phyloP scores from a whole-genome alignment of 2,329 filamentous ascomycete genomes.

The Monilinia polystroma region DNA sequence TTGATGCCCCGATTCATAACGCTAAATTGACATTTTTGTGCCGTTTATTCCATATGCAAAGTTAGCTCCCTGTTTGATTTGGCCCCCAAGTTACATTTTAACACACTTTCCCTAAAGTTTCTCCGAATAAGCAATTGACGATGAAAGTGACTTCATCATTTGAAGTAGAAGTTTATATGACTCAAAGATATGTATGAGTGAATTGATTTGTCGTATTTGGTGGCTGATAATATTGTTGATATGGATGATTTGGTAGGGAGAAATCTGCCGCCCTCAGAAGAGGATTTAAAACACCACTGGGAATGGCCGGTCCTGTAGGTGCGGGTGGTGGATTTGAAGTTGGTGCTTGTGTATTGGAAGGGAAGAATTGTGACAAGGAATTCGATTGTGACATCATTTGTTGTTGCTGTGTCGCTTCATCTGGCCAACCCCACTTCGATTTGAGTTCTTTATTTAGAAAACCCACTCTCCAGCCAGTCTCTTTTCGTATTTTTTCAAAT shows the following conservation, averaged over 20 bases:
- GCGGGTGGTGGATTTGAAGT: conserved; percentile 33
- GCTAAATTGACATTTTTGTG: conserved; percentile 1
- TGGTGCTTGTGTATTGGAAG: conserved; percentile 27
- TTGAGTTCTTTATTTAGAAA: conserved; percentile 72
- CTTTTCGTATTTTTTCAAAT: conserved; percentile 69
- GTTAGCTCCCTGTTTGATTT: background rate
- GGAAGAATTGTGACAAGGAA: conserved; percentile 37
- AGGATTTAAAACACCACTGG: conserved; percentile 63
- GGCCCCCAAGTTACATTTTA: background rate
- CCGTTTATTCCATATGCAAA: background rate
- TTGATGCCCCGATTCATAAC: conserved; percentile 4
- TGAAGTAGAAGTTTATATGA: background rate
- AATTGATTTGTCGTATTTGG: conserved; percentile 51
- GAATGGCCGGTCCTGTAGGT: conserved; percentile 31
- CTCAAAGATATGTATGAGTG: conserved; percentile 34
- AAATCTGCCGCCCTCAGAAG: conserved; percentile 72
- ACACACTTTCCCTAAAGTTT: background rate
- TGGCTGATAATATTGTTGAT: conserved; percentile 76
- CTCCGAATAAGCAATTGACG: background rate
- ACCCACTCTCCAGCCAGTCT: conserved; percentile 76
- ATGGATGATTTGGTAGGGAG: conserved; percentile 74
- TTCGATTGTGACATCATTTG: conserved; percentile 31
- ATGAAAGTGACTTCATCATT: background rate
- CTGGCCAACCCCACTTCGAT: conserved; percentile 71
- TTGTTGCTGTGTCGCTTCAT: conserved; percentile 39